Base-by-base conservation (phyloP, 345 rosid genomes). In the Erysimum cheiranthoides region DNA sequence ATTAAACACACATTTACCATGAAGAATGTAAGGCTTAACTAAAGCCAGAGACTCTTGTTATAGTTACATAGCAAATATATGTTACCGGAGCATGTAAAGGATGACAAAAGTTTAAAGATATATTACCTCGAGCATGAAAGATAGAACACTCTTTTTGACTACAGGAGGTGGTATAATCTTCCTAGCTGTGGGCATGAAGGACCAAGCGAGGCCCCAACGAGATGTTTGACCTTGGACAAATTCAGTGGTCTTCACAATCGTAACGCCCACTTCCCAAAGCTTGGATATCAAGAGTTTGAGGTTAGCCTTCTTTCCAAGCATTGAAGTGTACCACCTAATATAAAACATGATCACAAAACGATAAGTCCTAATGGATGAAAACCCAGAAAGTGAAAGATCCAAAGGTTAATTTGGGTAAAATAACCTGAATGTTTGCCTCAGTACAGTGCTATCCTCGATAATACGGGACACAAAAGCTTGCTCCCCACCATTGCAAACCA, bases 191-290 rank as follows among this genome's bases (percentile, higher is more conserved):
- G 95, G 91, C 68, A 89, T 58, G 66, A 89, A 90, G 49, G 97
- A 92, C 97, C 97, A 92, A 47, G 97, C 97, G 65, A 95, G 88
- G 46, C 97, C 97, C 97, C 97, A 92, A 53, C 96, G 89, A 60
- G 88, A 83, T 58, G 99, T 90, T 78, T 87, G 87, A 10, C 99
- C 99, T 78, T 95, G 93, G 47, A 88, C 87, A 80, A 92, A 95
- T 70, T 95, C 97, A 59, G 91, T 92, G 60, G 98, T 88, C 83
- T 89, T 92, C 47, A 95, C 94, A 52, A 90, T 47, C 38, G 96
- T 87, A 40, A 76, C 96, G 65, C 96, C 84, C 16, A 81, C 90
- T 52, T 84, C 85, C 52, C 94, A 78, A 61, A 95, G 97, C 85
- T 87, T 89, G 61, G 96, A 78, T 51, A 53, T 85, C 59, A 95